Base-by-base conservation (phyloP, 2,329 filamentous ascomycete species). In the Fusarium hostae region DNA sequence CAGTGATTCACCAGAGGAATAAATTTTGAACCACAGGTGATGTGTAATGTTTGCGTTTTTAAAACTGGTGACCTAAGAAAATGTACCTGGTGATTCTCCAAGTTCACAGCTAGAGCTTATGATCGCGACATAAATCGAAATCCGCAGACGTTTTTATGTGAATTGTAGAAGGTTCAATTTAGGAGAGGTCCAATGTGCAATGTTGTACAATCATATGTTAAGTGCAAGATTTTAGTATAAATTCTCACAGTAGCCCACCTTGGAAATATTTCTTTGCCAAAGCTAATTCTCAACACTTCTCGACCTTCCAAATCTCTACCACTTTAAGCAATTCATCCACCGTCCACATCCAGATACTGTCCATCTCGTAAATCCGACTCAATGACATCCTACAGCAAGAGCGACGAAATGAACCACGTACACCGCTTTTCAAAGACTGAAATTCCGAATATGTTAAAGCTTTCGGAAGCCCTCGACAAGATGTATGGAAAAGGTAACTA, bases 401-500 rank as follows among this genome's bases (percentile, higher is more conserved):
- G 20, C 16, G 22, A 3, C 13, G 35, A 22, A 22, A 4, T 26
- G 6, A 26, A 22, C 16, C 30, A 50, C 10, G 34, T 22, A 2
- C 37, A 63, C 5, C 30, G 40, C 4, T 28, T 60, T 22, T 35
- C 47, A 16, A 44, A 18, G 15, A 43, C 37, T 1, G 44, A 63
- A 18, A 50, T 63, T 12, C 44, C 60, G 2, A 30, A 45, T 6
- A 37, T 50, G n/a, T 30, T 12, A 1, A 68, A 51, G 15, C 24
- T 68, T 13, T 22, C 50, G 1, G 41, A 56, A 4, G 41, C 50
- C 0, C 48, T 68, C 1, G 57, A 62, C 15, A 48, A 32, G 0
- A 41, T 68, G 1, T 68, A 63, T 20, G 65, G 63, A 2, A 67
- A n/a, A n/a, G 65, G 18, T 4, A 32, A 32, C 3, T 68, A 50